These are phyloP conservation scores for Tribonema minus DNA, from an alignment of 108 stramenopile species.

Conservation along the genomic window DNA sequence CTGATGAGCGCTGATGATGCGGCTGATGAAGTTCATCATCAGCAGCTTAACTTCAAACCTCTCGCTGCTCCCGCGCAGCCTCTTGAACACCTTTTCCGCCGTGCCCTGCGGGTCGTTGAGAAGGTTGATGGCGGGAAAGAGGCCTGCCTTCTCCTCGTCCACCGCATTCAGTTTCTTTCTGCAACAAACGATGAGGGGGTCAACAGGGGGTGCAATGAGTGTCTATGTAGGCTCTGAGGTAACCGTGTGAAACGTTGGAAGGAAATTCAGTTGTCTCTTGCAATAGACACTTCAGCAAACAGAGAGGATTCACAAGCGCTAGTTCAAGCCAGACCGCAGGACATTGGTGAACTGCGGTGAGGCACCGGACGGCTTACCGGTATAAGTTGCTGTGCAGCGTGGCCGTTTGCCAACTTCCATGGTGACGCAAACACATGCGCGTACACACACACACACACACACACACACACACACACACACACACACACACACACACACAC, in stretches of 20 bases:
- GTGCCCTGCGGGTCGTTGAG: slow-evolving; percentile 90
- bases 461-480: no score
- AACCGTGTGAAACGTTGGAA: neutral
- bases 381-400: no score
- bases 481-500: no score
- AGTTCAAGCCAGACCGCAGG: no score
- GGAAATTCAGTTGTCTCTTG: neutral
- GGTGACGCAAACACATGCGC: no score
- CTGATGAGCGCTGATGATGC: slow-evolving; percentile 86
- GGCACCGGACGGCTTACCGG: neutral
- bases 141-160: slow-evolving; percentile 1
- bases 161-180: neutral
- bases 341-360: no score
- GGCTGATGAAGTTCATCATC: slow-evolving; percentile 89
- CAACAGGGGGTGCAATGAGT: neutral
- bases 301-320: no score
- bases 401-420: no score
- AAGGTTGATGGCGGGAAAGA: slow-evolving; percentile 82
- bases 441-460: no score
- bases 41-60: slow-evolving; percentile 84
- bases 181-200: neutral
- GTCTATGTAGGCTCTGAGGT: neutral
- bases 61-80: slow-evolving; percentile 65
- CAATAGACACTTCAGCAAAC: no score
- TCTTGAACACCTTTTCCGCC: slow-evolving; percentile 74